Evolutionary conservation across 1,284 basidiomycete genomes (phyloP).

Genomic region (Ustilago esculenta): DNA sequence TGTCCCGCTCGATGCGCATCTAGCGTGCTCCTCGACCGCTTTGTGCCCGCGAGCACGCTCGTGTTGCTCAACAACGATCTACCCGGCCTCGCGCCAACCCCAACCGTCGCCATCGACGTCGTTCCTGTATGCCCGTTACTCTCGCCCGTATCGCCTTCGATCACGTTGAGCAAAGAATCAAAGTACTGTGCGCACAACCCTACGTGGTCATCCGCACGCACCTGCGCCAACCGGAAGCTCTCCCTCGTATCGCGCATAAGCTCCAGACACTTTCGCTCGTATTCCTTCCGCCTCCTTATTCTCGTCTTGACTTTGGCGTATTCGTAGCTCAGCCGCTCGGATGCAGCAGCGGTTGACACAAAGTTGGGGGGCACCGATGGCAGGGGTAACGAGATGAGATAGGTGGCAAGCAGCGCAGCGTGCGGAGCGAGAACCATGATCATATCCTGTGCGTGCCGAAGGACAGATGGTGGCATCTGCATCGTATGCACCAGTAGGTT

Average conservation of each 20-base stretch:
- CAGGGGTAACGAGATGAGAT: constrained; percentile 39
- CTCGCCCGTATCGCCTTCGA: constrained; percentile 27
- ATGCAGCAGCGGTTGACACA: constrained; percentile 10
- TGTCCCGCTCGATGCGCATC: constrained; percentile 8
- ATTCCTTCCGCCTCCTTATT: constrained; percentile 43
- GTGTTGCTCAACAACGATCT: constrained; percentile 19
- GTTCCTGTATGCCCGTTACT: background rate
- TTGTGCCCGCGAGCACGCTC: constrained; percentile 21
- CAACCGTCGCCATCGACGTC: background rate
- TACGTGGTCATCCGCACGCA: constrained; percentile 37
- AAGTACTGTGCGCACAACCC: constrained; percentile 45
- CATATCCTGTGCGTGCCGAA: constrained; percentile 51
- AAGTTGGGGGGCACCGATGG: constrained; percentile 27
- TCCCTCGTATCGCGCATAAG: constrained; percentile 44
- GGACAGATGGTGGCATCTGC: constrained; percentile 28
- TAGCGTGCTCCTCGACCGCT: constrained; percentile 29
- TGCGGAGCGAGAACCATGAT: constrained; percentile 50
- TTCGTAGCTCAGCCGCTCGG: constrained; percentile 20
- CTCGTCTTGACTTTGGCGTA: constrained; percentile 39
- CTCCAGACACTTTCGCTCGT: constrained; percentile 45
- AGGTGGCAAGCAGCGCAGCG: constrained; percentile 48
- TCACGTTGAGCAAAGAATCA: constrained; percentile 41
- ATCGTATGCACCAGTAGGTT: constrained; percentile 39
- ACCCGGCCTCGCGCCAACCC: constrained; percentile 3
- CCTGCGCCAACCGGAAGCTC: constrained; percentile 25